Percentiles rank a stretch among this genome's conserved stretches.
Evolutionary conservation across 805 yeast genomes (phyloP).

Genomic region (Zygoascus tannicola): DNA sequence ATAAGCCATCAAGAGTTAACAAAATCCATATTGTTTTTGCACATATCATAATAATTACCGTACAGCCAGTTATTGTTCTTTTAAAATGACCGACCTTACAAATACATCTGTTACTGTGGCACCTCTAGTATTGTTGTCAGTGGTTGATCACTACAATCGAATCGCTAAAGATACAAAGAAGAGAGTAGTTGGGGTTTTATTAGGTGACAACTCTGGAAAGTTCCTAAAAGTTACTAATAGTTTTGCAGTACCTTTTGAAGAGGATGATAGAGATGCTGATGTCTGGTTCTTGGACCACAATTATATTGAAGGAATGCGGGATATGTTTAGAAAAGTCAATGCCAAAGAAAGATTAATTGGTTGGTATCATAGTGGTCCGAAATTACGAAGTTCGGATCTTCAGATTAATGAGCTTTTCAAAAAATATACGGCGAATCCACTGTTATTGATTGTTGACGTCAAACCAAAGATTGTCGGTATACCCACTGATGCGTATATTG

Average conservation of each 20-base stretch:
- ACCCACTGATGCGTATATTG: constrained; percentile 91
- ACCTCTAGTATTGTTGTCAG: constrained; percentile 87
- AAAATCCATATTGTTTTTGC: too few relatives aligned
- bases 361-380: constrained; percentile 99
- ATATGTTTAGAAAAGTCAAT: constrained; percentile 94
- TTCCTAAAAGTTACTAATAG: constrained; percentile 75
- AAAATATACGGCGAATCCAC: constrained; percentile 69
- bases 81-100: background rate
- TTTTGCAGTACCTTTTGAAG: constrained; percentile 97
- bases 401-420: constrained; percentile 86
- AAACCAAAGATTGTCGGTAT: constrained; percentile 77
- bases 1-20: background rate
- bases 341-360: constrained; percentile 95
- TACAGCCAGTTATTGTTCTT: too few relatives aligned
- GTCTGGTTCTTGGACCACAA: constrained; percentile 98
- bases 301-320: constrained; percentile 91
- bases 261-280: constrained; percentile 79
- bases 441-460: constrained; percentile 85
- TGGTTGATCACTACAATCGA: constrained; percentile 91
- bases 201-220: constrained; percentile 61
- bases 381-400: constrained; percentile 76
- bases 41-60: too few relatives aligned
- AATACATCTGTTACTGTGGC: constrained; percentile 67
- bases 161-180: constrained; percentile 64
- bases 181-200: constrained; percentile 87